Conservation (phyloP, 345 rosid species). For the Eucalyptus viminalis region DNA sequence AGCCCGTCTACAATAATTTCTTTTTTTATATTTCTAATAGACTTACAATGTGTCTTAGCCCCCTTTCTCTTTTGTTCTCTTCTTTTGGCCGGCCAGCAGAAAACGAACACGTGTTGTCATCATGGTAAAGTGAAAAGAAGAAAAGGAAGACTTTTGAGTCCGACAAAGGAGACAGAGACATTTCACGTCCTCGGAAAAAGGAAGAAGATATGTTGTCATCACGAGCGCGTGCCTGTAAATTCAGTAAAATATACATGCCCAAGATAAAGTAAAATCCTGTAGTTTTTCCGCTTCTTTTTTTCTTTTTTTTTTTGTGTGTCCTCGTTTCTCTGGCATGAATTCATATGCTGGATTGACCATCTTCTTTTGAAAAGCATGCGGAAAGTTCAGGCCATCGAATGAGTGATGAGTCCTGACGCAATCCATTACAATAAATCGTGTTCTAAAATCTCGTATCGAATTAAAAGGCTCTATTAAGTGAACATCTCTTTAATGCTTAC, state of each 20-base stretch:
- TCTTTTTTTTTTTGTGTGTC: neutral
- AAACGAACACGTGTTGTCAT: neutral
- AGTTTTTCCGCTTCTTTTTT: neutral
- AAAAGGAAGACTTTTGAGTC: neutral
- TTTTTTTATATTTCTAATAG: neutral
- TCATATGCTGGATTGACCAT: neutral
- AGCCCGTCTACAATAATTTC: neutral
- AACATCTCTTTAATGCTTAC: neutral
- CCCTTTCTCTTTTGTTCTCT: no score
- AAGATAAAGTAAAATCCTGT: neutral
- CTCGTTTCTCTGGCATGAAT: neutral
- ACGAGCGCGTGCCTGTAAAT: neutral
- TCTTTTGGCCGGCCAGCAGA: neutral
- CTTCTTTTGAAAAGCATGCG: neutral
- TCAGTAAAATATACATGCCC: neutral
- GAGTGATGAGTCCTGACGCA: neutral
- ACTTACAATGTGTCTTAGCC: neutral
- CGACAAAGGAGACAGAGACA: neutral
- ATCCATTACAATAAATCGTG: neutral
- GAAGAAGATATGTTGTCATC: fast-evolving
- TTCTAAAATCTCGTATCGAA: neutral
- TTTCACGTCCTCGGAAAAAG: neutral
- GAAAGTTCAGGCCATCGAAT: neutral
- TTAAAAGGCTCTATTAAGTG: neutral
- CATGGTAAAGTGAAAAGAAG: neutral